Percentiles rank a stretch among this genome's conserved stretches.
These are phyloP conservation scores for Aspergillus luchuensis DNA, from an alignment of 2,329 filamentous ascomycete species.

Conservation along the genomic window DNA sequence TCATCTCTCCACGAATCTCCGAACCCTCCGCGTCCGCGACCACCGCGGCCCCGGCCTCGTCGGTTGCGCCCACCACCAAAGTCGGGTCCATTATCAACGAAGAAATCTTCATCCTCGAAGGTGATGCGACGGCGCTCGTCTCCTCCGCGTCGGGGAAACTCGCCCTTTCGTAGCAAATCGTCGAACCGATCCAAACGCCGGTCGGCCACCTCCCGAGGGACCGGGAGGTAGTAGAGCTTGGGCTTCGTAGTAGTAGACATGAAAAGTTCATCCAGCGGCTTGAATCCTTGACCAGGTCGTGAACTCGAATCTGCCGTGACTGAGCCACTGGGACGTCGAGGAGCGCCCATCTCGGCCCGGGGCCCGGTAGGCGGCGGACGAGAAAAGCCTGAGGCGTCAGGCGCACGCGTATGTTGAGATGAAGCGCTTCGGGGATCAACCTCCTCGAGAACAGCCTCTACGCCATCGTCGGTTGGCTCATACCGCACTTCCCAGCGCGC, in stretches of 20 bases:
- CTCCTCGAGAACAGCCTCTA: slow-evolving; percentile 61
- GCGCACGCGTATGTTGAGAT: slow-evolving; percentile 15
- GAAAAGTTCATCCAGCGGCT: slow-evolving; percentile 63
- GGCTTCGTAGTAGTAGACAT: slow-evolving; percentile 62
- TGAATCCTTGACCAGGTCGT: slow-evolving; percentile 49
- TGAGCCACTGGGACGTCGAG: slow-evolving; percentile 30
- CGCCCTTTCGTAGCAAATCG: slow-evolving; percentile 42
- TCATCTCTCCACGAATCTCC: slow-evolving; percentile 24
- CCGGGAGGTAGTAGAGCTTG: slow-evolving; percentile 67
- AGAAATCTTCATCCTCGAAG: slow-evolving; percentile 66
- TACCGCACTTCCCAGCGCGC: slow-evolving; percentile 76
- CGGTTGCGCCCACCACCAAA: slow-evolving; percentile 22
- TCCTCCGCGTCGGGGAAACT: slow-evolving; percentile 40
- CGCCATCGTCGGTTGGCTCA: slow-evolving; percentile 57
- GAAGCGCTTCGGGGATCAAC: slow-evolving; percentile 31
- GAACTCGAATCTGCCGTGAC: slow-evolving; percentile 20
- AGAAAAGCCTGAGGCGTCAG: slow-evolving; percentile 20
- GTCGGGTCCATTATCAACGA: slow-evolving; percentile 73
- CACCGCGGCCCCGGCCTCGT: slow-evolving; percentile 40
- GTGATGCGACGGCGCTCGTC: slow-evolving; percentile 70
- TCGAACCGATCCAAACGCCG: slow-evolving; percentile 65
- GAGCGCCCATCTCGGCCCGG: slow-evolving; percentile 25
- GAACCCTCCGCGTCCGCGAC: slow-evolving; percentile 32
- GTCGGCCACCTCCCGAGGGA: slow-evolving; percentile 64
- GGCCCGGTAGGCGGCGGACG: slow-evolving; percentile 29